A percentile compares a stretch with the other conserved stretches of the same genome.
Evolutionary conservation across 2,329 filamentous ascomycete genomes (phyloP).

Genomic region (Trichoderma semiorbis): DNA sequence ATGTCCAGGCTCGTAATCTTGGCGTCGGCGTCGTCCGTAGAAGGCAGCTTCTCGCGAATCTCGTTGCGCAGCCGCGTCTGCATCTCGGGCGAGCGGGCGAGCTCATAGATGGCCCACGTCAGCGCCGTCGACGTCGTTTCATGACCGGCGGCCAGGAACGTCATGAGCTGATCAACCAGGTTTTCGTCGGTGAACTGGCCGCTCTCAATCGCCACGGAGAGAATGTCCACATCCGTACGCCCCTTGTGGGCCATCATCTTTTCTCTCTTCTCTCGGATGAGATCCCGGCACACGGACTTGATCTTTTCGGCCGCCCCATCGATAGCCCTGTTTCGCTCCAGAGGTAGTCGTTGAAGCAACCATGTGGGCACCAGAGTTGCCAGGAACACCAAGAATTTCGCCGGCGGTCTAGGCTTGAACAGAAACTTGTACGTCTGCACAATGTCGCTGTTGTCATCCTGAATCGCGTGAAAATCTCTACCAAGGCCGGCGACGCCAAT

Average conservation of each 20-base stretch:
- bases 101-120: constrained; percentile 70
- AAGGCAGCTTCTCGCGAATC: constrained; percentile 58
- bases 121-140: constrained; percentile 75
- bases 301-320: constrained; percentile 54
- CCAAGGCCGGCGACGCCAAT: constrained; percentile 71
- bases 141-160: constrained; percentile 78
- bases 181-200: constrained; percentile 74
- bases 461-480: constrained; percentile 64
- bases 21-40: constrained; percentile 34
- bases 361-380: constrained; percentile 60
- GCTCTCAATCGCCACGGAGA: constrained; percentile 74
- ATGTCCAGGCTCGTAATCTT: constrained; percentile 49
- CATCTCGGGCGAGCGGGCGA: constrained; percentile 62
- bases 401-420: constrained; percentile 50
- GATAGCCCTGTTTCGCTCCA: constrained; percentile 68
- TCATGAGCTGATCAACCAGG: constrained; percentile 87
- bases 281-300: constrained; percentile 60
- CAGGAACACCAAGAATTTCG: constrained; percentile 55
- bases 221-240: constrained; percentile 63
- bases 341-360: constrained; percentile 61
- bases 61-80: constrained; percentile 67
- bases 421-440: constrained; percentile 54
- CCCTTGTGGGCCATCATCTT: constrained; percentile 45
- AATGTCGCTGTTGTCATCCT: constrained; percentile 57
- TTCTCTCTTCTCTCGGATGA: constrained; percentile 68